Base-by-base conservation (phyloP, 192 early-diverging fungal genomes). In the Haplosporangium gracile region DNA sequence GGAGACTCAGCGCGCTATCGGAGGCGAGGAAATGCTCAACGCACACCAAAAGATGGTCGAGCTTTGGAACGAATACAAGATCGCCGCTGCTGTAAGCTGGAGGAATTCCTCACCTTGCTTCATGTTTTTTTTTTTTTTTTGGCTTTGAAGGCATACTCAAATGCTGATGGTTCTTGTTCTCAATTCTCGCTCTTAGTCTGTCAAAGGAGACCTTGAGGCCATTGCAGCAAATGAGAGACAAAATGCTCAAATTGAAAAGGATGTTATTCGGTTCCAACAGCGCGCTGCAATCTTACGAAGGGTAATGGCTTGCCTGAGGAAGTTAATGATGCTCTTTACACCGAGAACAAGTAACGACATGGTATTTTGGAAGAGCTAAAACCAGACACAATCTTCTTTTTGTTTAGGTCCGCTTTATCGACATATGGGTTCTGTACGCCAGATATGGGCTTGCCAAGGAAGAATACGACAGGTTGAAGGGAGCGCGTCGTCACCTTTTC, bases 1-100 rank as follows among this genome's bases (percentile, higher is more conserved):
- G 51, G 95, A 96, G 83, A 99, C 98, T 7, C 96, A 98, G 81
- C 83, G 92, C 10, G 97, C 98, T 0, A 95, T 95, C 22, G 97
- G 96, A 7, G 92, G 91, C 29, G 83, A 88, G 4, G 89, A 96
- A 60, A 82, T 98, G 75, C 47, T 92, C 11, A 83, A 87, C 39
- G 89, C 90, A 84, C 97, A 98, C 72, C 77, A 93, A 26, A 80
- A 94, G 57, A 89, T 99, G 34, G 93, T 94, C 20, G 81, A 85
- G 10, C 70, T 90, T 68, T 89, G 93, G 73, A 78, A 82, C 2
- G 82, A 94, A 42, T 90, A 96, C 79, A 93, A 90, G 49, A 70
- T 78, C 6, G 65, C 92, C 10, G 65, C 81, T 65, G 68, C 71
- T 45, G 92, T 93, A 83, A 39, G 60, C 13, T 32, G 0, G 10